Evolutionary conservation across 2,329 filamentous ascomycete genomes (phyloP), one percentile per base, ranked within the genome.

Genomic region (Ceratocystis colombiana): DNA sequence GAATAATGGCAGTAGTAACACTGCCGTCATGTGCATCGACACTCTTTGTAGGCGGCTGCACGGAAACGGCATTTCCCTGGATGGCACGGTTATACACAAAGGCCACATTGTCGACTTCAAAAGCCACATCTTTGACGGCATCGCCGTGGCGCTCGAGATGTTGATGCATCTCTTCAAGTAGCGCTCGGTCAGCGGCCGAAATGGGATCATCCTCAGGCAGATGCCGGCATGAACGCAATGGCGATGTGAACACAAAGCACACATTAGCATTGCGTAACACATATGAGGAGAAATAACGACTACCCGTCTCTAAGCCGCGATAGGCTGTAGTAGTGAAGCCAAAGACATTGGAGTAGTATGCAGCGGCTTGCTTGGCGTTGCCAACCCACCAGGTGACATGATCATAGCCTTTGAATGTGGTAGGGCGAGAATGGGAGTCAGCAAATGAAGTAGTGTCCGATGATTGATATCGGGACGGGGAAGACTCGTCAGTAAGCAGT

Each of bases 351-450:
- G 88, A 87, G 78, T 96, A 96, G 78, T 90, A 96, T 15, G 88
- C 83, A 48, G 92, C 92, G 2, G 91, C 90, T 79, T 96, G 92
- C 78, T 96, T 96, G 71, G 93, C 92, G 74, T 97, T 97, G 74
- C 92, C 91, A 37, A 96, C 93, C 79, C 90, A 96, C 92, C 92
- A 96, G 71, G 90, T 92, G 66, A 96, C 84, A 76, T 96, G 89
- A 77, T 96, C 90, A 75, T 96, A 96, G 73, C 90, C 91, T 68
- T 84, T 84, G 78, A 96, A 92, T 73, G 80, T 82, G 71, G 59
- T 30, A n/a, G 61, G 33, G 75, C 76, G 69, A 71, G 77, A 71
- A 71, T 80, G 77, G 71, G 82, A 79, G 61, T 84, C 78, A 68
- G 81, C 79, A 71, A 79, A 82, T 71, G 83, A 83, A 20, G 79